Evolutionary conservation across 2,329 filamentous ascomycete species (phyloP).

Genomic region (Verticillium dahliae): DNA sequence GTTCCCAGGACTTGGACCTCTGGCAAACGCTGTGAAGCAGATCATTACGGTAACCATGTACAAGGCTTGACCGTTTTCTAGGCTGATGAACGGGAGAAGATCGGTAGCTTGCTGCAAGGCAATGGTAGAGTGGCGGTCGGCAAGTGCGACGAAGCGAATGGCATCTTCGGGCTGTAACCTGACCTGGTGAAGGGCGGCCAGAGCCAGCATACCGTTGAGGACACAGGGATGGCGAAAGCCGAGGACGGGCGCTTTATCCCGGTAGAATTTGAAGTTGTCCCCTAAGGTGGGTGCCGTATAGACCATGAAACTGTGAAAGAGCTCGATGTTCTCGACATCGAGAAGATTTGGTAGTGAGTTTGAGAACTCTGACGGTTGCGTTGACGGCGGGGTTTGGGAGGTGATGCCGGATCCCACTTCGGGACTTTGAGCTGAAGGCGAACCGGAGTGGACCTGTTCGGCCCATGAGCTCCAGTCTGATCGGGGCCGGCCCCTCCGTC

Average conservation of each 20-base stretch:
- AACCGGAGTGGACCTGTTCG: background rate
- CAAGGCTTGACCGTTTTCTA: constrained; percentile 13
- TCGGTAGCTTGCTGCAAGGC: constrained; percentile 12
- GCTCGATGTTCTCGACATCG: constrained; percentile 16
- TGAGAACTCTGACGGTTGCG: background rate
- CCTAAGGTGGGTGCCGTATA: constrained; percentile 12
- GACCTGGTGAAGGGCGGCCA: constrained; percentile 16
- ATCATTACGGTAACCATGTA: constrained; percentile 16
- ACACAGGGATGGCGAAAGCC: constrained; percentile 16
- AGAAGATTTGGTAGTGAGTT: background rate
- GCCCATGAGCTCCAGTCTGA: constrained; percentile 8
- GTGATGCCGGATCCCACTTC: background rate
- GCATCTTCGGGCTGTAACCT: constrained; percentile 3
- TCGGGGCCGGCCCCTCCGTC: constrained; percentile 8
- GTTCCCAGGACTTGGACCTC: constrained; percentile 10
- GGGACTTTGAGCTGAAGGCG: background rate
- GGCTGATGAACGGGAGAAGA: constrained; percentile 11
- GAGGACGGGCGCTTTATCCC: constrained; percentile 13
- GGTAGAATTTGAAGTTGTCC: constrained; percentile 11
- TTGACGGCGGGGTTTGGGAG: background rate
- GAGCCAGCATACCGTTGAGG: constrained; percentile 16
- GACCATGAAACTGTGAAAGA: constrained; percentile 17
- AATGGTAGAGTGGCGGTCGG: constrained; percentile 12
- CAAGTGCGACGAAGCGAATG: constrained; percentile 7
- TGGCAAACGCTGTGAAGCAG: constrained; percentile 13